Evolutionary conservation across 345 rosid genomes (phyloP), one percentile per base, ranked within the genome.

Genomic region (Aquilaria sinensis): DNA sequence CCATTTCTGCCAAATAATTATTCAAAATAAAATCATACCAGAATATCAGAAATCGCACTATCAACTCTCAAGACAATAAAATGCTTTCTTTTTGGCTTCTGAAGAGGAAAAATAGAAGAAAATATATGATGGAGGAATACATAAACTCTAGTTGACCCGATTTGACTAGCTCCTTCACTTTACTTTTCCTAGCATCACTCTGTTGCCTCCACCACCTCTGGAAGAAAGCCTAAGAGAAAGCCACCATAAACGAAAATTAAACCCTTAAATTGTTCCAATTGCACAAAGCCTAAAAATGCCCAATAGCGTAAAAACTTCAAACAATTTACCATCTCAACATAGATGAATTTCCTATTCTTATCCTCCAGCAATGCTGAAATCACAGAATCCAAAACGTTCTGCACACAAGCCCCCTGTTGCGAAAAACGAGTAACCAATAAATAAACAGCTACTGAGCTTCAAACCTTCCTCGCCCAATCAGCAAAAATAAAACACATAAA

Each of bases 151-250:
- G 79, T 74, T 87, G 96, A 74, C 98, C 95, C 3, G 90, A 83
- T 68, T 80, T 71, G 63, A 89, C 98, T 49, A 92, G 88, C 83
- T 77, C 84, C 80, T 81, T 87, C 64, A 92, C 96, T 68, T 80
- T 81, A 59, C 71, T 63, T 78, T 87, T 89, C 83, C 74, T 84
- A 23, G 80, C 68, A 41, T 78, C 74, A 63, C 91, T 89, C 77
- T 89, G 98, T 77, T 92, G 98, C 56, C 96, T 87, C 98, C 98
- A 92, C 96, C 98, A 92, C 77, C 96, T 77, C 77, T 89, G 80
- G 65, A 92, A 89, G 57, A 92, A 92, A 7, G 98, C 98, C 98
- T 92, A 49, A 61, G 53, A 67, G 4, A 31, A 12, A 74, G 16
- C 34, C 65, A 4, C 57, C 34, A 72, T 34, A 56, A 3, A 12